A percentile compares a stretch with the other conserved stretches of the same genome.
phyloP scores from a whole-genome alignment of 2,329 filamentous ascomycete genomes.

The Hymenoscyphus albidus region DNA sequence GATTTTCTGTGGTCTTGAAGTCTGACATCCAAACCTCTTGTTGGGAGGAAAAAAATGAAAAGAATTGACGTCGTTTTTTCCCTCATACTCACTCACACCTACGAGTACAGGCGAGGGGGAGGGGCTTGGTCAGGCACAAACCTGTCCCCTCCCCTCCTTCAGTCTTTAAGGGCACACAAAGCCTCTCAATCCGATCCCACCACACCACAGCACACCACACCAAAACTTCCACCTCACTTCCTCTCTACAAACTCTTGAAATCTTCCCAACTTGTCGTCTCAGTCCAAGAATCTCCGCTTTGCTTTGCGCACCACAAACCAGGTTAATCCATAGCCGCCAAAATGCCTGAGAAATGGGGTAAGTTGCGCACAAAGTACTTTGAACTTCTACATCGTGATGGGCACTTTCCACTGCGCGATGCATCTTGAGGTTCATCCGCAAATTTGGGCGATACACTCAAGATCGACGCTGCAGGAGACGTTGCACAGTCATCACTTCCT shows the following conservation, averaged over 20 bases:
- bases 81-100: neutral
- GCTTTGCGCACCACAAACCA: neutral
- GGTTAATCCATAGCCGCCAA: slow-evolving; percentile 5
- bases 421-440: slow-evolving; percentile 9
- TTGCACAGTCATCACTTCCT: slow-evolving; percentile 24
- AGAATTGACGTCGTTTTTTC: neutral
- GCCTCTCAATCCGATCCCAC: neutral
- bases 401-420: slow-evolving; percentile 1
- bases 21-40: neutral
- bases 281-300: neutral
- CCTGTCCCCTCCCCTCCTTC: slow-evolving; percentile 67
- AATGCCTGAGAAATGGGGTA: slow-evolving; percentile 16
- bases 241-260: neutral
- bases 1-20: neutral
- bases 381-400: neutral
- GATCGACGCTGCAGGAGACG: slow-evolving; percentile 27
- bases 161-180: slow-evolving; percentile 95
- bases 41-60: neutral
- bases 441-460: slow-evolving; percentile 15
- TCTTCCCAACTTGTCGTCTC: neutral
- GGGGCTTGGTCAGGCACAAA: neutral
- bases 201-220: neutral
- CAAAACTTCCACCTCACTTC: neutral
- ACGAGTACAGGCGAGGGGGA: neutral
- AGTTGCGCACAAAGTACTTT: slow-evolving; percentile 7